Evolutionary conservation across 257 asterid genomes (phyloP).

Genomic region (Scutellaria minor): DNA sequence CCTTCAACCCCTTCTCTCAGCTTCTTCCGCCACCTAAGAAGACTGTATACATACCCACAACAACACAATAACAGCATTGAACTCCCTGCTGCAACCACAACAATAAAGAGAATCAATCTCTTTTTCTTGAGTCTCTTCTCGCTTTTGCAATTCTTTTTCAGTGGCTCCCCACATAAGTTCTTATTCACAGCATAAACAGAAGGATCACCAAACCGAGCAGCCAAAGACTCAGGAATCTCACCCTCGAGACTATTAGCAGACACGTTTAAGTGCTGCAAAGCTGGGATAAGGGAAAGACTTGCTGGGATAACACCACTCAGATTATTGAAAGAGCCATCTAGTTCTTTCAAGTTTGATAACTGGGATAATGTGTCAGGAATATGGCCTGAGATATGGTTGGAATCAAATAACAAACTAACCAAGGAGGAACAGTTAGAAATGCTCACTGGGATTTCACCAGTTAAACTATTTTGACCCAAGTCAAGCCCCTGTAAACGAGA

Average conservation of each 20-base stretch:
- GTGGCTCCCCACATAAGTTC: conserved; percentile 70
- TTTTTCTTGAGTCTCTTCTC: conserved; percentile 47
- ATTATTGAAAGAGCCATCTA: conserved; percentile 65
- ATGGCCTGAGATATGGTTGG: conserved; percentile 62
- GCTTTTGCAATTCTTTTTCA: conserved; percentile 50
- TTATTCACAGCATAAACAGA: conserved; percentile 58
- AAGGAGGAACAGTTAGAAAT: conserved; percentile 67
- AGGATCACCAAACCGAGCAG: conserved; percentile 67
- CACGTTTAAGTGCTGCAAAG: conserved; percentile 55
- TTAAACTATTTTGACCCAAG: conserved; percentile 62
- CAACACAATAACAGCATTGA: conserved; percentile 60
- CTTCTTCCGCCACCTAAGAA: conserved; percentile 66
- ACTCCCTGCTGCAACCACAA: conserved; percentile 66
- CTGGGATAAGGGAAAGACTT: conserved; percentile 50
- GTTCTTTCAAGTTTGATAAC: conserved; percentile 46
- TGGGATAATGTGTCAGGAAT: conserved; percentile 59
- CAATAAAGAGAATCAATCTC: conserved; percentile 61
- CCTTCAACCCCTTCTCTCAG: conserved; percentile 44
- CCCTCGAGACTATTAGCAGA: conserved; percentile 74
- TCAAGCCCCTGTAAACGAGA: conserved; percentile 66
- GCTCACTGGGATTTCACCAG: conserved; percentile 59
- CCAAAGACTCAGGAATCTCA: conserved; percentile 66
- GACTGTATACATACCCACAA: conserved; percentile 64
- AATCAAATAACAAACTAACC: conserved; percentile 54
- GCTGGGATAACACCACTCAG: conserved; percentile 64